These are phyloP conservation scores for Taphrina pruni DNA, from an alignment of 1,139 yeast species.

Conservation along the genomic window DNA sequence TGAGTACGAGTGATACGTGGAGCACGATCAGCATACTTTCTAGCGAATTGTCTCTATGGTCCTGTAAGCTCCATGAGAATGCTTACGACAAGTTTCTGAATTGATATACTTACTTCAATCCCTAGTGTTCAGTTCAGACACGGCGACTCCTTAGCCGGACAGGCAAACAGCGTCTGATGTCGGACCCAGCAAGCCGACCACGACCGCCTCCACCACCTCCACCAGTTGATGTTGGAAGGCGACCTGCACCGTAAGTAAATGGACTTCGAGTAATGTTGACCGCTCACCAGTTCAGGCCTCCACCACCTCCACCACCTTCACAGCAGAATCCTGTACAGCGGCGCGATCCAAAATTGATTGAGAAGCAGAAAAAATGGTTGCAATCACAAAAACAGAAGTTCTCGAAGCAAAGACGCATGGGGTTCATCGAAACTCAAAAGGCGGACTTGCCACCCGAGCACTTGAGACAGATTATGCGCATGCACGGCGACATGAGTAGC, in stretches of 20 bases:
- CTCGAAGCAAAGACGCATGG: slow-evolving; percentile 53
- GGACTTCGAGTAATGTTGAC: neutral
- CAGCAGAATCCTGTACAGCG: slow-evolving; percentile 22
- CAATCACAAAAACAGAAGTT: slow-evolving; percentile 65
- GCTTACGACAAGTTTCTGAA: neutral
- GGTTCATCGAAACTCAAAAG: slow-evolving; percentile 64
- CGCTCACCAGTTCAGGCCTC: neutral
- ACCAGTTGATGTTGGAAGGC: neutral
- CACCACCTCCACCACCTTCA: slow-evolving; percentile 46
- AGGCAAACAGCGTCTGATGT: neutral
- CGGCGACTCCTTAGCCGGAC: neutral
- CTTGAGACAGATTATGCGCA: slow-evolving; percentile 72
- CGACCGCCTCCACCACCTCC: slow-evolving; percentile 20
- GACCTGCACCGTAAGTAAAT: slow-evolving; percentile 17
- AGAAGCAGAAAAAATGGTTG: slow-evolving; percentile 69
- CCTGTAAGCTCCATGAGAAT: neutral
- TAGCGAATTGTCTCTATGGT: neutral
- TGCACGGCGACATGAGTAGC: slow-evolving; percentile 85
- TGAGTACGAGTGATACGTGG: neutral
- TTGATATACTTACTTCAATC: neutral
- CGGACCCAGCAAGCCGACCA: neutral
- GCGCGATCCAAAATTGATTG: slow-evolving; percentile 48
- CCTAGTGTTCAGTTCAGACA: neutral
- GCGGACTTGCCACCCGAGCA: slow-evolving; percentile 95
- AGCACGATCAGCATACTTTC: neutral